phyloP scores from a whole-genome alignment of 805 yeast species.

The Maudiozyma saulgeensis region DNA sequence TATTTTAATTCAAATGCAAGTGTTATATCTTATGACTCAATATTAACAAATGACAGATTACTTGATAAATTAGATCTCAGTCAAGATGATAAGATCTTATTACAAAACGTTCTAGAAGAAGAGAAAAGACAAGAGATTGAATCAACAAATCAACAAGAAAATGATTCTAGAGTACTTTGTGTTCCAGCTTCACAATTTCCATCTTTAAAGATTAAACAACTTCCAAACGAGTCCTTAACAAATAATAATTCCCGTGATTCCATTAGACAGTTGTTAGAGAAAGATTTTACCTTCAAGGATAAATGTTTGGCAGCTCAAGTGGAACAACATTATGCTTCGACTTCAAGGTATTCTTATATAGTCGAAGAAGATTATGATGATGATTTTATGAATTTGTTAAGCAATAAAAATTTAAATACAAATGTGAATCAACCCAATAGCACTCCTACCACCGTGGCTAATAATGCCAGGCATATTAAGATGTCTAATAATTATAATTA shows the following conservation, averaged over 20 bases:
- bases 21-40: slow-evolving; percentile 23
- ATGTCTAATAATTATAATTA: neutral
- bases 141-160: neutral
- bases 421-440: neutral
- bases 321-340: slow-evolving; percentile 22
- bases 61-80: slow-evolving; percentile 26
- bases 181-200: slow-evolving; percentile 29
- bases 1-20: slow-evolving; percentile 12
- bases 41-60: slow-evolving; percentile 23
- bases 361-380: slow-evolving; percentile 19
- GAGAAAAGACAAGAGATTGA: slow-evolving; percentile 1
- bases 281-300: slow-evolving; percentile 9
- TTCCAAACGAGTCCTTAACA: neutral
- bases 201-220: slow-evolving; percentile 14
- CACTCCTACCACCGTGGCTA: neutral
- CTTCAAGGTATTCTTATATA: slow-evolving; percentile 26
- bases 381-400: neutral
- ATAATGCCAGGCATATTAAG: neutral
- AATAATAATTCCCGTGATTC: neutral
- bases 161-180: slow-evolving; percentile 15
- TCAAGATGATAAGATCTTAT: slow-evolving; percentile 24
- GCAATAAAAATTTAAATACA: neutral
- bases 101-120: slow-evolving; percentile 21
- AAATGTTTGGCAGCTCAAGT: slow-evolving; percentile 16
- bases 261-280: slow-evolving; percentile 4